phyloP scores from a whole-genome alignment of 2,329 filamentous ascomycete species.

The Corynespora cassiicola region DNA sequence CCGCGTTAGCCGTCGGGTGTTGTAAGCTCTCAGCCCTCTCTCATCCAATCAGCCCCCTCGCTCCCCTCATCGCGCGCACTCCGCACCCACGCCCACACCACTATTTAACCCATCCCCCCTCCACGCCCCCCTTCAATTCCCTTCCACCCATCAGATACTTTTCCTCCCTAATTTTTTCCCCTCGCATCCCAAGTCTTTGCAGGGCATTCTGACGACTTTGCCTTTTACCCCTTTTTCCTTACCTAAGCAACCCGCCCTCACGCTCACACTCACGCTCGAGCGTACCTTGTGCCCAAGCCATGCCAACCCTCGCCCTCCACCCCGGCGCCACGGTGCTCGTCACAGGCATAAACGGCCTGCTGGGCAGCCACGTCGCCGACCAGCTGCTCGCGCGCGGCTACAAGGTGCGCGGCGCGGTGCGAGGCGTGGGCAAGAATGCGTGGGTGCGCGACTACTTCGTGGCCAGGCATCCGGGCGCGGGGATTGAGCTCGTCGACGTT shows the following conservation, averaged over 20 bases:
- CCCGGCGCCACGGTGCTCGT: conserved; percentile 39
- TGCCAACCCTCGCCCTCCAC: conserved; percentile 23
- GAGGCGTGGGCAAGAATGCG: conserved; percentile 32
- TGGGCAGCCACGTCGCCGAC: conserved; percentile 40
- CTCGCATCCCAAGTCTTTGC: no score
- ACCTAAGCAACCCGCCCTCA: conserved; percentile 10
- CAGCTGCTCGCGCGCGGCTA: conserved; percentile 39
- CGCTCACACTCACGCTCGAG: conserved; percentile 1
- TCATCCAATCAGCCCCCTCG: no score
- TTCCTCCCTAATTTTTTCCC: no score
- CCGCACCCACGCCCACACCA: no score
- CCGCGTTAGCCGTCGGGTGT: no score
- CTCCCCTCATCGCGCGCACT: no score
- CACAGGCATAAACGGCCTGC: conserved; percentile 44
- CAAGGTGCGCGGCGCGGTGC: conserved; percentile 42
- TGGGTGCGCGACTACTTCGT: conserved; percentile 40
- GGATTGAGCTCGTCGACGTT: conserved; percentile 37
- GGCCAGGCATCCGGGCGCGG: conserved; percentile 23
- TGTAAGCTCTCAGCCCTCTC: no score
- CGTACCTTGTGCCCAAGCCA: no score
- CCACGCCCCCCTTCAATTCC: no score
- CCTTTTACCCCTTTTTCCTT: conserved; percentile 18
- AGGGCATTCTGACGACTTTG: no score
- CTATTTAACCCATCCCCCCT: no score
- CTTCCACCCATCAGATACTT: no score